Conservation (phyloP, 345 rosid species). For the Camelina sativa region DNA sequence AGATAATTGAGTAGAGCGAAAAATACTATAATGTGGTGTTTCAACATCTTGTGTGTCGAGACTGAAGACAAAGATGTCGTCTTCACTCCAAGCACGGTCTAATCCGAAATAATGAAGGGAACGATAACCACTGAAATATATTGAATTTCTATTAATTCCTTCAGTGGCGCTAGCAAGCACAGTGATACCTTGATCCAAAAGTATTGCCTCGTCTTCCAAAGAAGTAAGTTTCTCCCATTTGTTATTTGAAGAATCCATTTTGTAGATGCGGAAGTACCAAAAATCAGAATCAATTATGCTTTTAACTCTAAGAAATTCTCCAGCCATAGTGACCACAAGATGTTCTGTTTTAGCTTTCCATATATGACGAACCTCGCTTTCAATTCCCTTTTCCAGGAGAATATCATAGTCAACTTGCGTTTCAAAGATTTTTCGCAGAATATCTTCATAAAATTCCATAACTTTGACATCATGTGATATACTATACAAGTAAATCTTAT, state of each 20-base stretch:
- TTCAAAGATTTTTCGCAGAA: not conserved
- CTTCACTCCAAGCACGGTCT: not conserved
- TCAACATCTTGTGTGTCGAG: constrained; percentile 6
- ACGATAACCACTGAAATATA: not conserved
- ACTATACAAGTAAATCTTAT: not conserved
- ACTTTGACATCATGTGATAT: not conserved
- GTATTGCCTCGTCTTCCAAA: constrained; percentile 7
- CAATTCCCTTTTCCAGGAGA: too few relatives aligned
- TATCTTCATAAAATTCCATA: constrained; percentile 9
- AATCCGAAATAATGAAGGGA: not conserved
- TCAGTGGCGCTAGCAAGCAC: not conserved
- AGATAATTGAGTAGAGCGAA: not conserved
- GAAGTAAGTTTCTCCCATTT: not conserved
- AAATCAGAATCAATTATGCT: not conserved
- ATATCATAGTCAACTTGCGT: not conserved
- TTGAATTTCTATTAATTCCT: not conserved
- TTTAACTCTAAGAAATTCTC: not conserved
- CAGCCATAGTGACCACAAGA: not conserved
- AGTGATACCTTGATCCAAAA: constrained; percentile 14
- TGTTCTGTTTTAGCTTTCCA: too few relatives aligned
- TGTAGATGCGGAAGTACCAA: constrained; percentile 2
- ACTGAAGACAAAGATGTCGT: not conserved
- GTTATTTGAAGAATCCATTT: not conserved
- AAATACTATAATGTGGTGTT: constrained; percentile 12
- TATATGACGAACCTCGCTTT: too few relatives aligned